These are phyloP conservation scores for Elongisporangium prolatum DNA, from an alignment of 352 stramenopile genomes.

Conservation along the genomic window DNA sequence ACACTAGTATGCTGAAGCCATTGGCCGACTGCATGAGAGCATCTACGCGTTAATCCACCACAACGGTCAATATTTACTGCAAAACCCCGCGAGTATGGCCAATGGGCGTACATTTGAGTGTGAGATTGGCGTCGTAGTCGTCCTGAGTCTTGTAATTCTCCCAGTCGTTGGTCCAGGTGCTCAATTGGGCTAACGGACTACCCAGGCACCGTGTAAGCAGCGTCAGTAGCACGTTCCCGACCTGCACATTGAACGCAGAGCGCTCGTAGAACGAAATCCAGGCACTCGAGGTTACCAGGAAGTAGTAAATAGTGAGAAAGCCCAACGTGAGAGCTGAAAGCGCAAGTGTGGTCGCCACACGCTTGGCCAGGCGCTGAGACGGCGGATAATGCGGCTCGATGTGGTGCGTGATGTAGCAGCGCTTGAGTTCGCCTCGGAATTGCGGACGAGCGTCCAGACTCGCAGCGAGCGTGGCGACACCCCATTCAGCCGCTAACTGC, in stretches of 20 bases:
- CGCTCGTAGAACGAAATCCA: background rate
- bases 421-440: conserved; percentile 44
- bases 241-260: conserved; percentile 15
- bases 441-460: conserved; percentile 29
- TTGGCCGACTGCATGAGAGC: conserved; percentile 62
- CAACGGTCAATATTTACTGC: background rate
- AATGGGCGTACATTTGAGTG: conserved; percentile 59
- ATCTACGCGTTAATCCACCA: conserved; percentile 14
- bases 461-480: conserved; percentile 25
- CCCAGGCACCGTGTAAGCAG: conserved; percentile 32
- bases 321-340: conserved; percentile 19
- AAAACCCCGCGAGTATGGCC: background rate
- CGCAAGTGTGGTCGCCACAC: conserved; percentile 16
- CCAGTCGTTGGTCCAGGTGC: conserved; percentile 46
- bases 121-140: conserved; percentile 65
- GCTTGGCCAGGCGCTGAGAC: conserved; percentile 21
- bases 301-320: conserved; percentile 22
- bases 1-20: conserved; percentile 48
- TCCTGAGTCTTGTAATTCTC: conserved; percentile 70
- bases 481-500: conserved; percentile 40
- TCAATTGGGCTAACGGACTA: conserved; percentile 17
- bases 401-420: conserved; percentile 50
- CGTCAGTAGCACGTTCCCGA: conserved; percentile 31
- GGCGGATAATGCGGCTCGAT: conserved; percentile 45
- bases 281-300: conserved; percentile 28